These are phyloP conservation scores for Lodderomyces metapsilosis DNA, from an alignment of 1,139 yeast species.

Conservation along the genomic window DNA sequence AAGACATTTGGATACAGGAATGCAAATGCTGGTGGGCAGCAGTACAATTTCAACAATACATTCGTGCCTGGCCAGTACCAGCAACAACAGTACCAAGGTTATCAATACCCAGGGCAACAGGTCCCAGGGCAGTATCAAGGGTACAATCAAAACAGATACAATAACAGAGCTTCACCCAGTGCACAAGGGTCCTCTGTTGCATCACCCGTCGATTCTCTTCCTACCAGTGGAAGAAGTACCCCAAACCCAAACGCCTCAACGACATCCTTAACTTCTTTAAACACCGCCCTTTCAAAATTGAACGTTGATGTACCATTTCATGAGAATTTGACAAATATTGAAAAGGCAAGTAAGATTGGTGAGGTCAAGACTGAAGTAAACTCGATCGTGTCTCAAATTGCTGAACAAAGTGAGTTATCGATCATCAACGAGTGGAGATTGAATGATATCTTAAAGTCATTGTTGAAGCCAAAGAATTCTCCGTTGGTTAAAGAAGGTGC, in stretches of 20 bases:
- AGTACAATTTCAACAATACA: conserved; percentile 7
- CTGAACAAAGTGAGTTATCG: conserved; percentile 42
- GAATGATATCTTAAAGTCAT: conserved; percentile 57
- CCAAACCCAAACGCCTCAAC: conserved; percentile 50
- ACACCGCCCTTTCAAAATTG: conserved; percentile 66
- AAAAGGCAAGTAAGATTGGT: conserved; percentile 55
- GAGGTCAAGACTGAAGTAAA: conserved; percentile 67
- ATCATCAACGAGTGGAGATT: conserved; percentile 66
- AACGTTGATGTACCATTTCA: conserved; percentile 64
- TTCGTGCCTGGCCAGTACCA: conserved; percentile 8
- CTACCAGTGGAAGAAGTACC: conserved; percentile 42
- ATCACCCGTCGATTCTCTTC: conserved; percentile 35
- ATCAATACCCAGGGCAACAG: conserved; percentile 10
- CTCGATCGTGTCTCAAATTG: conserved; percentile 49
- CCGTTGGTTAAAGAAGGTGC: conserved; percentile 76
- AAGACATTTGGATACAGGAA: conserved; percentile 26
- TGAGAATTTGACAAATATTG: conserved; percentile 54
- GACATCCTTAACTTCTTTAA: conserved; percentile 69
- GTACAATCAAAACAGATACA: conserved; percentile 12
- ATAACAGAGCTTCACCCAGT: conserved; percentile 7
- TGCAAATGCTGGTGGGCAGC: conserved; percentile 14
- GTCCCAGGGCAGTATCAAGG: conserved; percentile 14
- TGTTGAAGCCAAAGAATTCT: conserved; percentile 72
- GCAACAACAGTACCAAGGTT: conserved; percentile 7
- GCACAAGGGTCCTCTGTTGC: conserved; percentile 15